phyloP scores from a whole-genome alignment of 2,329 filamentous ascomycete species.

The Lecanicillium sp. region DNA sequence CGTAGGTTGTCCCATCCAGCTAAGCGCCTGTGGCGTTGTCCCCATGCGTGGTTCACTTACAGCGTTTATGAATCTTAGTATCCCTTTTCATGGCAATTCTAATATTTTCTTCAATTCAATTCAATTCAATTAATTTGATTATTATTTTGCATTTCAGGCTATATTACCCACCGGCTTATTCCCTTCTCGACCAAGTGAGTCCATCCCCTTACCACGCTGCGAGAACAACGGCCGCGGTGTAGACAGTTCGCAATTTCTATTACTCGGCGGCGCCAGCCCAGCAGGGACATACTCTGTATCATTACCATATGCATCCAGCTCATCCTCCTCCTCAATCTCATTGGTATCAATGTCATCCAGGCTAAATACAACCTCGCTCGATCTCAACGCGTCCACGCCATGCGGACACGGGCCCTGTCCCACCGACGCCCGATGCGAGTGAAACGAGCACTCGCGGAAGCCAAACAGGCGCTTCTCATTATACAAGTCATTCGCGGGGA shows the following conservation, averaged over 20 bases:
- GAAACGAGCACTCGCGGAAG: constrained; percentile 55
- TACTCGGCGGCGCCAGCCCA: not conserved
- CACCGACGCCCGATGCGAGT: constrained; percentile 47
- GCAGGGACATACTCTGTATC: not conserved
- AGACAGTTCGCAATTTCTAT: constrained; percentile 9
- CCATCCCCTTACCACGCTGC: constrained; percentile 17
- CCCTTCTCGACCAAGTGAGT: constrained; percentile 1
- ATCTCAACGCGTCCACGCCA: constrained; percentile 9
- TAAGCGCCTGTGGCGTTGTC: no score
- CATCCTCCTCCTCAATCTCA: not conserved
- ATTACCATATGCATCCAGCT: not conserved
- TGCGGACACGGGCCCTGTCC: constrained; percentile 49
- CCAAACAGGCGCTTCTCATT: constrained; percentile 52
- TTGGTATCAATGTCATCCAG: constrained; percentile 3
- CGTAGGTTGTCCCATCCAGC: no score
- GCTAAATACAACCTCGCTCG: not conserved
- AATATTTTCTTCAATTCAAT: no score
- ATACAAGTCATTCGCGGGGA: constrained; percentile 46
- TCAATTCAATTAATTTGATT: no score
- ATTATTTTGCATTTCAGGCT: no score
- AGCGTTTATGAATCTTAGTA: no score
- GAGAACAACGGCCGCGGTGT: constrained; percentile 21
- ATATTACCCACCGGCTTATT: no score
- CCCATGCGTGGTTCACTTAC: no score
- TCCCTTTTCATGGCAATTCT: no score